These are phyloP conservation scores for Plasmodium coatneyi DNA, from an alignment of 169 alveolate species.

Conservation along the genomic window DNA sequence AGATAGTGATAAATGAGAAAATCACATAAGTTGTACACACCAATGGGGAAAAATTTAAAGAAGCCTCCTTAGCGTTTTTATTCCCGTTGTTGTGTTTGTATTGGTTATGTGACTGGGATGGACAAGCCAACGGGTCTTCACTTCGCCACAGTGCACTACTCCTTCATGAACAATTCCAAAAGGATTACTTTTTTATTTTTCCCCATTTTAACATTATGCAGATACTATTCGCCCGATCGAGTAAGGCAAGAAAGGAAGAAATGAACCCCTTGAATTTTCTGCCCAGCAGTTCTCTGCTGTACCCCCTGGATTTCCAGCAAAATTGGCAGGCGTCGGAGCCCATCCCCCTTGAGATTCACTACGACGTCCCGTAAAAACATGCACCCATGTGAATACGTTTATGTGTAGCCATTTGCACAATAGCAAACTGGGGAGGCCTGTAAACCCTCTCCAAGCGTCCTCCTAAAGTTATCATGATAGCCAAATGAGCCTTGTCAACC, in stretches of 20 bases:
- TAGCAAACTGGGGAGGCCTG: not conserved
- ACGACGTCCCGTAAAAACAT: slow-evolving; percentile 61
- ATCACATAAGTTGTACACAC: not conserved
- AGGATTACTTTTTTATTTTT: not conserved
- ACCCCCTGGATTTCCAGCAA: slow-evolving; percentile 67
- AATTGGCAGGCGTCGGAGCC: slow-evolving; percentile 76
- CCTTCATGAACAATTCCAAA: not conserved
- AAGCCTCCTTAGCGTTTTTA: not conserved
- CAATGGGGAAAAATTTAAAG: not conserved
- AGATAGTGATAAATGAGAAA: not conserved
- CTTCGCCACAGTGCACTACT: not conserved
- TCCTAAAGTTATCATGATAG: not conserved
- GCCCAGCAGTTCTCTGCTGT: slow-evolving; percentile 65
- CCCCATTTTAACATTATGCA: not conserved
- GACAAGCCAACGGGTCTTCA: not conserved
- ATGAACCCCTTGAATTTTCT: slow-evolving; percentile 26
- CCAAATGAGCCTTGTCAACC: not conserved
- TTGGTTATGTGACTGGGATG: not conserved
- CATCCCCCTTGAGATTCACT: slow-evolving; percentile 57
- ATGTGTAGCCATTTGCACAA: not conserved
- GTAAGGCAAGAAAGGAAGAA: slow-evolving; percentile 25
- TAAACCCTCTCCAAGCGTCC: not conserved
- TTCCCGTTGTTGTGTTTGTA: not conserved
- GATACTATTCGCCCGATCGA: not conserved
- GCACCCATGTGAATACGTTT: not conserved